Conservation (phyloP, 352 stramenopile species). For the Phytophthora macrochlamydospora region DNA sequence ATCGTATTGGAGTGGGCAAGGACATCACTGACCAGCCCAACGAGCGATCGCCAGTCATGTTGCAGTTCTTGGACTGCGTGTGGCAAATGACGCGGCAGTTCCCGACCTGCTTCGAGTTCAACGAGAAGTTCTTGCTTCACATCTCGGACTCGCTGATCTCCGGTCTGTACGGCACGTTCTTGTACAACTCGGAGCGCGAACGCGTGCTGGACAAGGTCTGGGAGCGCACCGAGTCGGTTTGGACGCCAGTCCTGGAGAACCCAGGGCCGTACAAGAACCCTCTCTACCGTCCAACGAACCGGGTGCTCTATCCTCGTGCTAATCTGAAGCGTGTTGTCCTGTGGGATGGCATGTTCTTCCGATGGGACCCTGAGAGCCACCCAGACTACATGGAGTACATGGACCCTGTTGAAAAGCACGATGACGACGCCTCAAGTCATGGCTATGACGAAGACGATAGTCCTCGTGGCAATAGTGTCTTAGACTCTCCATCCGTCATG, state of each 20-base stretch:
- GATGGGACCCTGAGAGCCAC: constrained; percentile 84
- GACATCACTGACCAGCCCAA: constrained; percentile 81
- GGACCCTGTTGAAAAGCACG: constrained; percentile 52
- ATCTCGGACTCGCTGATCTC: constrained; percentile 83
- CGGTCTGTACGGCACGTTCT: constrained; percentile 80
- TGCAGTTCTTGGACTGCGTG: constrained; percentile 88
- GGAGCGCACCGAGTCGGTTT: constrained; percentile 86
- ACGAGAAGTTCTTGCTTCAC: constrained; percentile 85
- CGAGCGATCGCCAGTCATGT: constrained; percentile 85
- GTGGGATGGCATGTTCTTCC: constrained; percentile 89
- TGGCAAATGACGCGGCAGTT: constrained; percentile 91
- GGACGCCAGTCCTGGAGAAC: constrained; percentile 80
- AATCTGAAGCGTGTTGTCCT: constrained; percentile 88
- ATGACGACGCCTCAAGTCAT: constrained; percentile 35
- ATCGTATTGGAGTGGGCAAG: constrained; percentile 83
- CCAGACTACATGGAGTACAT: constrained; percentile 90
- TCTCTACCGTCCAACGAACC: constrained; percentile 78
- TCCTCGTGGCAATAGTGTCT: constrained; percentile 26
- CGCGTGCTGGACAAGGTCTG: constrained; percentile 85
- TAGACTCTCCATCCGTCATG: constrained; percentile 46
- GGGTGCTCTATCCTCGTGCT: constrained; percentile 82
- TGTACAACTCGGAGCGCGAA: constrained; percentile 88
- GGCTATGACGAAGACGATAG: constrained; percentile 26
- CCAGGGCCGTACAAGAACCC: constrained; percentile 70
- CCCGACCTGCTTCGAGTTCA: constrained; percentile 90